Evolutionary conservation across 768 basidiomycete species (phyloP).

Genomic region (Boletus pseudopeckii): DNA sequence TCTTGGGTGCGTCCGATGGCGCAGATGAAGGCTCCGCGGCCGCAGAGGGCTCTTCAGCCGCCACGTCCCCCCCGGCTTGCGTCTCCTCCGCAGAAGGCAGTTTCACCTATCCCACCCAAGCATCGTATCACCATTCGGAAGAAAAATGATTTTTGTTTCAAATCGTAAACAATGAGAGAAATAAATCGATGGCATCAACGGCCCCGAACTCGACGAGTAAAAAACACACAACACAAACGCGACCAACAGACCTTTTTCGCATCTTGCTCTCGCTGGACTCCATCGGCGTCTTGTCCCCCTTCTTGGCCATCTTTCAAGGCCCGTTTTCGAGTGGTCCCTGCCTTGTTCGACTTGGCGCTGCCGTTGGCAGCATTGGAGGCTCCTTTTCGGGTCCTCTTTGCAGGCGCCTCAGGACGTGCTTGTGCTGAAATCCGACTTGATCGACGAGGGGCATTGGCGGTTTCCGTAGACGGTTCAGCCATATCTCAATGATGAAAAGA

Average conservation of each 20-base stretch:
- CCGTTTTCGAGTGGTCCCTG: constrained; percentile 37
- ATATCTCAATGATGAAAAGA: not conserved
- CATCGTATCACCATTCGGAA: not conserved
- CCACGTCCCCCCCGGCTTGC: not conserved
- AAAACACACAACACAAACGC: no score
- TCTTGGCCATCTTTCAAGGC: constrained; percentile 21
- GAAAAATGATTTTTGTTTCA: no score
- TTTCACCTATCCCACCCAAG: constrained; percentile 15
- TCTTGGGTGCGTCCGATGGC: not conserved
- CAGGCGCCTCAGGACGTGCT: constrained; percentile 35
- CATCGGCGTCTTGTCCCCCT: constrained; percentile 14
- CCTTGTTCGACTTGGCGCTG: constrained; percentile 25
- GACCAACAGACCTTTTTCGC: constrained; percentile 23
- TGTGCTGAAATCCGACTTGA: constrained; percentile 55
- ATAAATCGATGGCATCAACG: not conserved
- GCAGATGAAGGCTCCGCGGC: constrained; percentile 2
- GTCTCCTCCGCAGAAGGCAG: constrained; percentile 14
- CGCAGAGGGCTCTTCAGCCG: constrained; percentile 1
- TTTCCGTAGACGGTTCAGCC: constrained; percentile 8
- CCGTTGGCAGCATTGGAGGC: constrained; percentile 7
- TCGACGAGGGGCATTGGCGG: constrained; percentile 42
- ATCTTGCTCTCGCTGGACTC: constrained; percentile 14
- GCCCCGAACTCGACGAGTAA: not conserved
- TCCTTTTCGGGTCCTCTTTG: constrained; percentile 15
- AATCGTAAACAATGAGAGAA: not conserved